Base-by-base conservation (phyloP, 305 asterid species). In the Fraxinus nigra region DNA sequence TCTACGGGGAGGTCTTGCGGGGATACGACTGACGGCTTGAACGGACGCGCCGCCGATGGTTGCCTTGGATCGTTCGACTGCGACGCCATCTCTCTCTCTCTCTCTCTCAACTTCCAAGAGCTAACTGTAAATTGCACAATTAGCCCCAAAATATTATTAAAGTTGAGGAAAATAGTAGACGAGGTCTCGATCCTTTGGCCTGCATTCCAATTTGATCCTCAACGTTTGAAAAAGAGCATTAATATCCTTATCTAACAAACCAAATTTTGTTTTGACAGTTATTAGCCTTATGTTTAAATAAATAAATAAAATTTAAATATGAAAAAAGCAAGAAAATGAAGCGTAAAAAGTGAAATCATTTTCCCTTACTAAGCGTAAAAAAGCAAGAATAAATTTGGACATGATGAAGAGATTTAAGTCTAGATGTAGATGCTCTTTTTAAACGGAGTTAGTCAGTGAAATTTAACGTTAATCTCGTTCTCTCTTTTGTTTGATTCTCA, bases 11-110 rank as follows among this genome's bases (percentile, higher is more conserved):
- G 93, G 83, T 95, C 98, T 46, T 95, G 93, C 18, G 92, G 89
- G 33, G 92, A 86, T 63, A 94, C 80, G 13, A 80, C 20, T 75
- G 87, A 82, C 9, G 90, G 90, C 85, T 91, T 91, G 90, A 81
- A 94, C 69, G 98, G 97, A 84, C 90, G 87, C 77, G 93, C 95
- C 84, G 95, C 89, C 83, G 95, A 91, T 34, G 97, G 97, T 69
- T 85, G 85, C 77, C 99, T 86, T 14, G 99, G 98, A 91, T 95
- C 98, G 92, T 95, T 94, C 78, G 89, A 77, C 79, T 89, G 97
- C 80, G 97, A 92, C 59, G 97, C 89, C 99, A 95, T 94, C 86
- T 78, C 81, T 75, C 75, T 18, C 80, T 18, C 80, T 59, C 54
- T 34, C 9, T 35, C 40, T 35, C 40, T 35, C 26, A 24, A 24